Conservation (phyloP, 2,329 filamentous ascomycete species). For the Colletotrichum sp. region DNA sequence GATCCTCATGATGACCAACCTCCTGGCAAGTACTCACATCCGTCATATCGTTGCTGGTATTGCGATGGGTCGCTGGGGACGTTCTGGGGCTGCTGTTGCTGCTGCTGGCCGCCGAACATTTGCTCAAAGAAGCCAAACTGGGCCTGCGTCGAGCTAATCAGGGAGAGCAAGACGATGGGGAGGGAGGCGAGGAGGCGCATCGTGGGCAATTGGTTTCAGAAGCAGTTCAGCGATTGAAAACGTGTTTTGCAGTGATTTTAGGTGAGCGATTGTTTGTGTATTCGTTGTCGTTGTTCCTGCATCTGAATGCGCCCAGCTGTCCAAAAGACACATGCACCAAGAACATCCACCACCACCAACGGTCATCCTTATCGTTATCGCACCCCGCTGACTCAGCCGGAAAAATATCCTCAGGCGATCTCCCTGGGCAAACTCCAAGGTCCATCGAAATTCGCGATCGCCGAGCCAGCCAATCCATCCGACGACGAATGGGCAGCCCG, state of each 20-base stretch:
- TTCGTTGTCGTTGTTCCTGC: not conserved
- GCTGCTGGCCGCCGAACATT: slow-evolving; percentile 77
- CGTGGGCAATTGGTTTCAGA: slow-evolving; percentile 25
- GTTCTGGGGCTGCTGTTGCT: slow-evolving; percentile 65
- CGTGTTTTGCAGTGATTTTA: not conserved
- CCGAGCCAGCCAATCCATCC: not conserved
- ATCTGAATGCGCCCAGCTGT: slow-evolving; percentile 5
- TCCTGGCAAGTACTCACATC: slow-evolving; percentile 52
- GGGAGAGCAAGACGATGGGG: slow-evolving; percentile 56
- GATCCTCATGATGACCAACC: not conserved
- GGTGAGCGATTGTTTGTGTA: not conserved
- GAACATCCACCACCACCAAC: not conserved
- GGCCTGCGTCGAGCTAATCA: slow-evolving; percentile 68
- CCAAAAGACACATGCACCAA: slow-evolving; percentile 8
- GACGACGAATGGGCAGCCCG: slow-evolving; percentile 14
- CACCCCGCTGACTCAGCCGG: slow-evolving; percentile 18
- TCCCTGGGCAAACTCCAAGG: not conserved
- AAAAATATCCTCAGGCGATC: slow-evolving; percentile 18
- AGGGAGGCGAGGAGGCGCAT: slow-evolving; percentile 35
- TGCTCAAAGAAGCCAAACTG: slow-evolving; percentile 99
- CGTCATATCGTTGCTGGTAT: slow-evolving; percentile 76
- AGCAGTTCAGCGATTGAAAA: not conserved
- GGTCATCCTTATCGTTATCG: slow-evolving; percentile 18
- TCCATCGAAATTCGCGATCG: slow-evolving; percentile 4
- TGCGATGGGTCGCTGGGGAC: slow-evolving; percentile 82